phyloP scores from a whole-genome alignment of 106 monocot species.

The Acorus gramineus region DNA sequence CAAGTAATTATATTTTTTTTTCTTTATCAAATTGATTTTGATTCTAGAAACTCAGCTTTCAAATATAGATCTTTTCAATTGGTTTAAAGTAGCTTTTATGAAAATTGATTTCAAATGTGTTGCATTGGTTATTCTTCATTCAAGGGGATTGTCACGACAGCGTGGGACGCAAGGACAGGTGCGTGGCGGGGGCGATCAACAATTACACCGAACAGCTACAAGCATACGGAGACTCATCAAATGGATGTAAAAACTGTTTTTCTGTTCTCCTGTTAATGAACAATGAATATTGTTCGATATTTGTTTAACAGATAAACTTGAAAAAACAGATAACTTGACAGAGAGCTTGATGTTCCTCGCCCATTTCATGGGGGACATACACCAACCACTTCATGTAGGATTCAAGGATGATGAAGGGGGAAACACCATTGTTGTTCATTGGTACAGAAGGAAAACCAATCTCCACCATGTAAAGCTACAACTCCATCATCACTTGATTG shows the following conservation, averaged over 20 bases:
- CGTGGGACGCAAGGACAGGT: constrained; percentile 36
- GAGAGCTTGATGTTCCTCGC: constrained; percentile 87
- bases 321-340: constrained; percentile 42
- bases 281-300: neutral
- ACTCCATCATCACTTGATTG: too few species aligned
- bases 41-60: too few species aligned
- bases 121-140: too few species aligned
- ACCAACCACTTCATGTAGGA: constrained; percentile 65
- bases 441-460: constrained; percentile 66
- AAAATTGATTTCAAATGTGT: too few species aligned
- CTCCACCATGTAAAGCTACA: constrained; percentile 53
- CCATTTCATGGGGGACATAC: constrained; percentile 69
- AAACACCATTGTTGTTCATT: constrained; percentile 63
- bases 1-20: constrained; percentile 29
- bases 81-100: too few species aligned
- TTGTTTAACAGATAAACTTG: neutral
- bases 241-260: constrained; percentile 22
- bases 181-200: constrained; percentile 75
- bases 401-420: constrained; percentile 63
- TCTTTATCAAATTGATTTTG: too few species aligned
- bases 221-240: constrained; percentile 34
- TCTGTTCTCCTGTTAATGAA: neutral
- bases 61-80: too few species aligned
- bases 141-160: constrained; percentile 73
- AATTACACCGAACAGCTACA: constrained; percentile 64